These are phyloP conservation scores for Blepharisma japonicum DNA, from an alignment of 73 alveolate species.

Conservation along the genomic window DNA sequence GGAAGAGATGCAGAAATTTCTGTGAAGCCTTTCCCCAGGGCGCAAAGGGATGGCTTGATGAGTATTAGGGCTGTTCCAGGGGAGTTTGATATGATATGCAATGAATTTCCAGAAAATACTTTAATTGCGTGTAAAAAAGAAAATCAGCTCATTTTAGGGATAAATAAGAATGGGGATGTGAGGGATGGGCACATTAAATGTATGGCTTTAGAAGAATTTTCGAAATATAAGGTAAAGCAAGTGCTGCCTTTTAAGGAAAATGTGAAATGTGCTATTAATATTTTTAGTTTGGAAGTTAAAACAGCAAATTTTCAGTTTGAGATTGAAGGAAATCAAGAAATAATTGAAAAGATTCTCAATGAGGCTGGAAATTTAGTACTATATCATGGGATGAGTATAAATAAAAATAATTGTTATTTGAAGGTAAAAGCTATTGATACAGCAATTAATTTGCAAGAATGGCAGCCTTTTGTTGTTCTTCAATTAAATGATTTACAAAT, in stretches of 20 bases:
- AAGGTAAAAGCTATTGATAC: not conserved
- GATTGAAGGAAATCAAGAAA: not conserved
- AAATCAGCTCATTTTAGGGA: not conserved
- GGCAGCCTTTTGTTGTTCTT: not conserved
- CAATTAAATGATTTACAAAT: not conserved
- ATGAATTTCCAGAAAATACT: slow-evolving; percentile 11
- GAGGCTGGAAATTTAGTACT: not conserved
- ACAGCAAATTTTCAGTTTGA: not conserved
- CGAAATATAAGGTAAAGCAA: not conserved
- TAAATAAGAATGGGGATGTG: not conserved
- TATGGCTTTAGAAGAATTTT: not conserved
- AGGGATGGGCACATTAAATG: not conserved
- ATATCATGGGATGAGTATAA: slow-evolving; percentile 1
- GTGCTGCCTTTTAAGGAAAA: not conserved
- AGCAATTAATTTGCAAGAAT: not conserved
- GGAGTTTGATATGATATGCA: not conserved
- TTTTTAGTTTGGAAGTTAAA: not conserved
- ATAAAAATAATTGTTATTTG: not conserved
- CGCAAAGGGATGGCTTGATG: not conserved
- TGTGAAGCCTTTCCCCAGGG: not conserved
- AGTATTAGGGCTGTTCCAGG: slow-evolving; percentile 5
- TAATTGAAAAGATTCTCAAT: not conserved
- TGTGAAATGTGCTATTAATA: not conserved
- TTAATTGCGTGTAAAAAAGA: not conserved
- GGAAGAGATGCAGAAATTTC: slow-evolving; percentile 1